Conservation (phyloP, 73 alveolate genomes). For the Stentor coeruleus region DNA sequence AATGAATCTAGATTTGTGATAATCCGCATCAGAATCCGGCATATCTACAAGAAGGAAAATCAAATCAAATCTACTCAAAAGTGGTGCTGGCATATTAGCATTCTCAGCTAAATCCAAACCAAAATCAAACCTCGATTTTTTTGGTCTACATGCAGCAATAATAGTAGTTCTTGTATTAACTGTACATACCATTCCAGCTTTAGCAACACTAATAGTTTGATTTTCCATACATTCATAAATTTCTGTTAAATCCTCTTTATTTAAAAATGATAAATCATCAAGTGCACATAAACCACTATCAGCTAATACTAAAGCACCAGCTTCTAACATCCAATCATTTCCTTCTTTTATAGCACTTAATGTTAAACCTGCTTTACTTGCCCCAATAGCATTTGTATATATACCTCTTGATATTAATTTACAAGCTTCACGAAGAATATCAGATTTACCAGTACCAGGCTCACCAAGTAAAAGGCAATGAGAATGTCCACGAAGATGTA, state of each 20-base stretch:
- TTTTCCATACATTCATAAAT: slow-evolving; percentile 84
- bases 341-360: slow-evolving; percentile 68
- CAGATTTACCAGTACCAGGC: slow-evolving; percentile 87
- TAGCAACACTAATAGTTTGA: slow-evolving; percentile 68
- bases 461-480: slow-evolving; percentile 77
- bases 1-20: slow-evolving; percentile 50
- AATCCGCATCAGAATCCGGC: slow-evolving; percentile 59
- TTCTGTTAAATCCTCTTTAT: slow-evolving; percentile 52
- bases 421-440: slow-evolving; percentile 48
- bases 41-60: slow-evolving; percentile 62
- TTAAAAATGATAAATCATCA: slow-evolving; percentile 77
- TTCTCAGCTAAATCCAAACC: slow-evolving; percentile 44
- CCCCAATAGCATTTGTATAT: slow-evolving; percentile 70
- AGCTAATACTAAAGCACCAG: slow-evolving; percentile 84
- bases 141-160: slow-evolving; percentile 73
- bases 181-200: slow-evolving; percentile 73
- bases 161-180: slow-evolving; percentile 70
- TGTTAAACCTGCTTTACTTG: slow-evolving; percentile 78
- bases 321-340: slow-evolving; percentile 74
- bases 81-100: slow-evolving; percentile 59
- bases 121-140: slow-evolving; percentile 47
- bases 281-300: slow-evolving; percentile 90
- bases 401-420: slow-evolving; percentile 51
- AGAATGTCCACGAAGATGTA: slow-evolving; percentile 59
- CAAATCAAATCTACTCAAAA: slow-evolving; percentile 72